These are phyloP conservation scores for Coemansia sp. DNA, from an alignment of 192 early-diverging fungal species.

Conservation along the genomic window DNA sequence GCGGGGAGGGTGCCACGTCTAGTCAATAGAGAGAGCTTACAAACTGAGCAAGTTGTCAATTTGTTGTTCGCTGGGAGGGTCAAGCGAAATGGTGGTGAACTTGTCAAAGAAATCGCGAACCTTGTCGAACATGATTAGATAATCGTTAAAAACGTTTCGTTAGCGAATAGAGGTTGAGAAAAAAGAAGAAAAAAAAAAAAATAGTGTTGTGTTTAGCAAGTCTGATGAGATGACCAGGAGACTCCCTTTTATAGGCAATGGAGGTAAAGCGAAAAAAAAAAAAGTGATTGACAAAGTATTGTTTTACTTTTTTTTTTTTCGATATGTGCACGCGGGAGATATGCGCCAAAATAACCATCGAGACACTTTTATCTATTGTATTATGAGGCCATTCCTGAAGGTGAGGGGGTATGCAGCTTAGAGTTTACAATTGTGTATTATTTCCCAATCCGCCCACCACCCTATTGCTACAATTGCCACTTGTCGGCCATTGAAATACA, in stretches of 20 bases:
- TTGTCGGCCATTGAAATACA: conserved; percentile 5
- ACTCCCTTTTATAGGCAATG: neutral
- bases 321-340: neutral
- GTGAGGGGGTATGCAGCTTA: neutral
- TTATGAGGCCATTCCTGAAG: neutral
- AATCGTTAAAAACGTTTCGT: conserved; percentile 5
- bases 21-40: conserved; percentile 17
- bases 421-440: neutral
- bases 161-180: neutral
- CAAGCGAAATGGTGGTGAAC: conserved; percentile 8
- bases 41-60: conserved; percentile 29
- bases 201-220: neutral
- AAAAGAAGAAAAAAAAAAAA: neutral
- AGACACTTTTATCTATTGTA: conserved; percentile 1
- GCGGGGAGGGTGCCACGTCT: neutral
- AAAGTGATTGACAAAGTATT: conserved; percentile 1
- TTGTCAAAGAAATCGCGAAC: conserved; percentile 23
- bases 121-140: conserved; percentile 28
- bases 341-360: neutral
- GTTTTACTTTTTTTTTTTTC: conserved; percentile 2
- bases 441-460: neutral
- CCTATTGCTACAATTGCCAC: conserved; percentile 11
- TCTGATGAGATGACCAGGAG: neutral
- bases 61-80: conserved; percentile 30
- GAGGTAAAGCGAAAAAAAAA: neutral